Base-by-base conservation (phyloP, 495 filamentous ascomycete genomes). In the Xylaria bambusicola region DNA sequence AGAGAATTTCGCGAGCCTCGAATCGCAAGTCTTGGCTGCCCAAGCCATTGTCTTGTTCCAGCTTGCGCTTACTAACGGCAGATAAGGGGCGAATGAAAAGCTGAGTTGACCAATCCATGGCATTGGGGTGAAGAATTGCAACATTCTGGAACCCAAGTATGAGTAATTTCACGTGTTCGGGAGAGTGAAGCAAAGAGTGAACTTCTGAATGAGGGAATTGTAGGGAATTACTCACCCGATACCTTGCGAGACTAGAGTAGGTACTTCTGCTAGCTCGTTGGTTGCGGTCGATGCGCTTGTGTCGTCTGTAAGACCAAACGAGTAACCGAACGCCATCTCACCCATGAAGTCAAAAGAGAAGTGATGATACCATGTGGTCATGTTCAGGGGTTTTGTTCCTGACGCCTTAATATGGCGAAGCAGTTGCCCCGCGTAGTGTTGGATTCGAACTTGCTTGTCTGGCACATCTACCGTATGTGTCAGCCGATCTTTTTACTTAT, bases 281-380 rank as follows among this genome's bases (percentile, higher is more conserved):
- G 18, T 46, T 18, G 42, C 6, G 4, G 7, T 21, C 23, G 23
- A 8, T n/a, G 42, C 23, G 38, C 7, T 46, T 6, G 44, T 24
- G 24, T 46, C 44, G 2, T 42, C 8, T 0, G 27, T 68, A 38
- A 60, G 36, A 13, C 29, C 20, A 61, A 82, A 82, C 6, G 73
- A 72, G 35, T 72, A 67, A 10, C 74, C 78, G 54, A 83, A 82
- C 0, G 78, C 69, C 1, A 84, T 60, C 60, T 82, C 76, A 0
- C 77, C 78, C 77, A 84, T 82, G 12, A 82, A 70, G 48, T 84
- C 81, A 46, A 82, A 82, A 27, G 68, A 66, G 55, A 74, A 80
- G 58, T 70, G 78, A 44, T 72, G 74, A 51, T 82, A 76, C 77
- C 76, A 81, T 10, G 69, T 54, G 0, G 73, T 66, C 6, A 78